A percentile compares a stretch with the other conserved stretches of the same genome.
Conservation (phyloP, 805 yeast genomes). For the Jamesozyma gamospora region DNA sequence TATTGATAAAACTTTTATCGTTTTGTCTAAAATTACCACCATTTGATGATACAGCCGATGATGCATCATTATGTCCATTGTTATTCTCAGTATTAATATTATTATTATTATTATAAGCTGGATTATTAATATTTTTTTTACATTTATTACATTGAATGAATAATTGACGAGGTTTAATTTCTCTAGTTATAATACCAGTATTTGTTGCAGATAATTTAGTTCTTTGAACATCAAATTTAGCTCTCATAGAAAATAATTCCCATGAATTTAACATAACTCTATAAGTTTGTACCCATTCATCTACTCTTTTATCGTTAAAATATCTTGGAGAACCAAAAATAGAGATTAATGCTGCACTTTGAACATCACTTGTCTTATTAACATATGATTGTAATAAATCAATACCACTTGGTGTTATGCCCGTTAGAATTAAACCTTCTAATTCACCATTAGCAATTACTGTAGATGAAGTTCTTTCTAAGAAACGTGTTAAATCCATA, state of each 20-base stretch:
- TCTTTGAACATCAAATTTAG: slow-evolving; percentile 75
- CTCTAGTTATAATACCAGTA: slow-evolving; percentile 38
- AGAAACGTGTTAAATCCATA: slow-evolving; percentile 60
- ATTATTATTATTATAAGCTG: slow-evolving; percentile 1
- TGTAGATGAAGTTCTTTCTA: slow-evolving; percentile 57
- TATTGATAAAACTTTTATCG: background rate
- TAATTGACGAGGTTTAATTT: slow-evolving; percentile 60
- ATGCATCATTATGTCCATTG: slow-evolving; percentile 2
- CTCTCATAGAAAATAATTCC: slow-evolving; percentile 68
- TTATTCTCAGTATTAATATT: background rate
- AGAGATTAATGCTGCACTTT: slow-evolving; percentile 76
- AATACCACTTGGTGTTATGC: slow-evolving; percentile 79
- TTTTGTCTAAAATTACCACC: background rate
- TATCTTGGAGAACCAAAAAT: slow-evolving; percentile 79
- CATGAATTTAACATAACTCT: slow-evolving; percentile 65
- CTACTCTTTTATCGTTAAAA: slow-evolving; percentile 62
- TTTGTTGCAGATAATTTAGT: slow-evolving; percentile 49
- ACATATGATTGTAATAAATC: slow-evolving; percentile 78
- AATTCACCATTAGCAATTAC: slow-evolving; percentile 75
- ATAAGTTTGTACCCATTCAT: slow-evolving; percentile 69
- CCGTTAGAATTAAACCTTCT: slow-evolving; percentile 84
- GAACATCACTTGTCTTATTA: slow-evolving; percentile 82
- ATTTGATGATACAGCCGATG: background rate
- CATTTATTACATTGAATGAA: slow-evolving; percentile 75
- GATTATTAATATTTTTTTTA: slow-evolving; percentile 52